phyloP scores from a whole-genome alignment of 768 basidiomycete genomes.

The Daedaleopsis sinensis region DNA sequence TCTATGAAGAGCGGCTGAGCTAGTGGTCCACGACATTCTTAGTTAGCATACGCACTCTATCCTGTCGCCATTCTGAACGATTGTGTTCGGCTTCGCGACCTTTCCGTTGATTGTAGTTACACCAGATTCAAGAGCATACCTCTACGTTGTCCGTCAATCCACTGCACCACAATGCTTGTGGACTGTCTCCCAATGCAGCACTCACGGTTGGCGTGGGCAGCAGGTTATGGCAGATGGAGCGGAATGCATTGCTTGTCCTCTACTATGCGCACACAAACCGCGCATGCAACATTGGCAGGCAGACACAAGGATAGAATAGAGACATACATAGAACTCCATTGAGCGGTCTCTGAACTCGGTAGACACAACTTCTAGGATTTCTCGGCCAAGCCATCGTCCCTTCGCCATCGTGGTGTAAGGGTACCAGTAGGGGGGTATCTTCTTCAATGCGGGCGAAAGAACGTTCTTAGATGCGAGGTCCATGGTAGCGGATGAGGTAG shows the following conservation, averaged over 20 bases:
- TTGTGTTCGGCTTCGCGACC: slow-evolving; percentile 74
- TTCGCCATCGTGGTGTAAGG: slow-evolving; percentile 94
- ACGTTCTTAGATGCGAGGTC: slow-evolving; percentile 24
- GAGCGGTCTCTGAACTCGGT: slow-evolving; percentile 94
- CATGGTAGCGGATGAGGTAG: slow-evolving; percentile 32
- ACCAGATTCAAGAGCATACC: slow-evolving; percentile 83
- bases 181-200: slow-evolving; percentile 4
- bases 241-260: background rate
- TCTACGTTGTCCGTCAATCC: slow-evolving; percentile 35
- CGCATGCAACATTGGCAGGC: slow-evolving; percentile 2
- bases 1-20: slow-evolving; percentile 40
- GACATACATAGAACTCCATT: slow-evolving; percentile 93
- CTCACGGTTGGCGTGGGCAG: background rate
- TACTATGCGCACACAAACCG: background rate
- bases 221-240: background rate
- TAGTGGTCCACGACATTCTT: background rate
- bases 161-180: background rate
- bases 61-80: slow-evolving; percentile 85
- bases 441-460: slow-evolving; percentile 51
- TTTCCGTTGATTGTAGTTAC: slow-evolving; percentile 96
- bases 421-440: slow-evolving; percentile 89
- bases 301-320: background rate
- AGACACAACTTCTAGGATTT: slow-evolving; percentile 88
- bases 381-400: slow-evolving; percentile 84
- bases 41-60: slow-evolving; percentile 66